Evolutionary conservation across 495 filamentous ascomycete species (phyloP), one percentile per base, ranked within the genome.

Genomic region (Podospora bellae-mahoneyi): DNA sequence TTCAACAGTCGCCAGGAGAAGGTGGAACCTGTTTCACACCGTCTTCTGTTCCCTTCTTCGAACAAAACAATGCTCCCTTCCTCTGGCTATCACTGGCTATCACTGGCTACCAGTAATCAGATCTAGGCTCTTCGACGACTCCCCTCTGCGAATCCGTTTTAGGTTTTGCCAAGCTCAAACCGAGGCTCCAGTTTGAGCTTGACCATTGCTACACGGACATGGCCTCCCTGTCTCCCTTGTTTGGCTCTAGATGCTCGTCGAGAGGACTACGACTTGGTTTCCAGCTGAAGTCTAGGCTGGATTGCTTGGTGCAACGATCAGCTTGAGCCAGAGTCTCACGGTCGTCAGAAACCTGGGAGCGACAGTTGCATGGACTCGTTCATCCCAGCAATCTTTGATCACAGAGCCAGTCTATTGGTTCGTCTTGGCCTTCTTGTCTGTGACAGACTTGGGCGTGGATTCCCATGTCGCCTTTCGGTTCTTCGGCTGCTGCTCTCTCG

Each of bases 21-120:
- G 60, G 68, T 66, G 64, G 68, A 57, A 61, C 44, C 53, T 30
- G 68, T 70, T 70, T 70, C 68, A 70, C 26, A 64, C 60, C 60
- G 60, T 58, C 64, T 60, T 66, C 63, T 23, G 23, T 23, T 64
- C 68, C 53, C 16, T n/a, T 34, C n/a, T 53, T 55, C 7, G 20
- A 39, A 18, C 34, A 20, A n/a, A 23, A 28, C 59, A 18, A 18
- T 27, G 13, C 26, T n/a, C 59, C 59, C 18, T 28, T 61, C 57
- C 44, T 13, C 10, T 60, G 54, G 30, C 20, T 34, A 32, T 32
- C 48, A 23, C 20, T 23, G 20, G 20, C 20, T 23, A 23, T 9
- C n/a, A 20, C 30, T 32, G 30, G 30, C 30, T 32, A 32, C 1
- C 30, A 58, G 56, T 27, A 5, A 5, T n/a, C 56, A 58, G 1